Base-by-base conservation (phyloP, 2,329 filamentous ascomycete species). In the Neonectria sp. region DNA sequence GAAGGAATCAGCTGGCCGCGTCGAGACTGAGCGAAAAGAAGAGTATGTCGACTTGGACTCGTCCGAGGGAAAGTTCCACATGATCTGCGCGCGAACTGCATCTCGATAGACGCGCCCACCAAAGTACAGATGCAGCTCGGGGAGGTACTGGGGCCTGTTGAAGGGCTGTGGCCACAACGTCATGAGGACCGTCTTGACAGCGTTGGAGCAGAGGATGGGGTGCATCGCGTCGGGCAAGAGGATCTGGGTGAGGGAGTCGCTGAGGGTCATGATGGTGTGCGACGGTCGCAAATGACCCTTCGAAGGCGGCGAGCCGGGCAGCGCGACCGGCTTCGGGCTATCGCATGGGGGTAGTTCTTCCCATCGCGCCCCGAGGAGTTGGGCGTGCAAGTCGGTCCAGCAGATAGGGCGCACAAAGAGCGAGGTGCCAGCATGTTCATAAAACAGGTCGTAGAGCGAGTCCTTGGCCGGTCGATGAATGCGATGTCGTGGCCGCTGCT, bases 301-400 rank as follows among this genome's bases (percentile, higher is more conserved):
- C 4, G 80, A 80, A 11, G 82, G 80, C 31, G 79, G 77, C 40
- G 81, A 76, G 21, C 76, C 75, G 25, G 77, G 73, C 6, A 76
- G 51, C 15, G 76, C 73, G 13, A 69, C 69, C 1, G 86, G 85
- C 3, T 81, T 73, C 2, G 85, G 85, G 6, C 76, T 82, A 43
- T 79, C 77, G 73, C 84, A 82, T 6, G 81, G 74, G 17, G 84
- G 80, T 15, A 82, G 78, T 70, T 84, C 79, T 29, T 77, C 67
- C 77, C 88, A 90, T 49, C 77, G 77, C 17, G 81, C 84, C 27
- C 82, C 83, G 6, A 90, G 84, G 2, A 89, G 77, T 49, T 79
- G 75, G 11, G 81, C 73, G 66, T 90, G 88, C 1, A 81, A 63
- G 60, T 89, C 87, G 17, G 85, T 89, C 88, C 88, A 90, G 73